These are phyloP conservation scores for Buxus sempervirens DNA, from an alignment of 164 flowering plant genomes.

Conservation along the genomic window DNA sequence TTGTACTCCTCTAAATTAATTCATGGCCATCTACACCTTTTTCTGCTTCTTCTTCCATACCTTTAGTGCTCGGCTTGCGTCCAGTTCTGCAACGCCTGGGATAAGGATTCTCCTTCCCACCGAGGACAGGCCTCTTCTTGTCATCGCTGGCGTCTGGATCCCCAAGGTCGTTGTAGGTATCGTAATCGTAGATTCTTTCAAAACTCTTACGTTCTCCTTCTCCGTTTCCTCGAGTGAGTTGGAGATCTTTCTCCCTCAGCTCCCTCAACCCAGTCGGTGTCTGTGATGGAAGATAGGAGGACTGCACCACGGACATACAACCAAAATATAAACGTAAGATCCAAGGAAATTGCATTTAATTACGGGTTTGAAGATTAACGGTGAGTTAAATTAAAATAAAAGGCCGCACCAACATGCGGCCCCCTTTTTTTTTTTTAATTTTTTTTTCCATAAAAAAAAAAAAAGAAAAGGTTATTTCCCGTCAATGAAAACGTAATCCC, in stretches of 20 bases:
- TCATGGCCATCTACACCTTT: background rate
- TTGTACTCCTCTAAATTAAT: background rate
- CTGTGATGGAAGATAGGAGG: conserved; percentile 58
- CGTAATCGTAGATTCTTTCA: conserved; percentile 66
- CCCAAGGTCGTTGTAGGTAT: conserved; percentile 59
- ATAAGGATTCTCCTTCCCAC: conserved; percentile 49
- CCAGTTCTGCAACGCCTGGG: conserved; percentile 76
- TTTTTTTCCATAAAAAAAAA: too few species aligned
- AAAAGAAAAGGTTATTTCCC: too few species aligned
- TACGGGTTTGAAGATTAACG: background rate
- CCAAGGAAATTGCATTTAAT: background rate
- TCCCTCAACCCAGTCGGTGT: conserved; percentile 51
- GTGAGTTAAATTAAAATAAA: background rate
- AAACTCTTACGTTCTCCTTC: conserved; percentile 34
- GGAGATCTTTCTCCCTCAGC: conserved; percentile 43
- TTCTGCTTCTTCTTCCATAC: conserved; percentile 5
- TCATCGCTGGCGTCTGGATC: conserved; percentile 36
- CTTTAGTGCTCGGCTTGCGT: conserved; percentile 19
- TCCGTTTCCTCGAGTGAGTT: conserved; percentile 36
- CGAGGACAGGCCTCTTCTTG: conserved; percentile 45
- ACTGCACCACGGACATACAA: conserved; percentile 25
- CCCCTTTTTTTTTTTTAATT: too few species aligned
- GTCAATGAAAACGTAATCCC: too few species aligned
- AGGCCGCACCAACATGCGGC: too few species aligned
- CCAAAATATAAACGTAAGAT: background rate